These are phyloP conservation scores for Pichia sp. DNA, from an alignment of 1,139 yeast species.

Conservation along the genomic window DNA sequence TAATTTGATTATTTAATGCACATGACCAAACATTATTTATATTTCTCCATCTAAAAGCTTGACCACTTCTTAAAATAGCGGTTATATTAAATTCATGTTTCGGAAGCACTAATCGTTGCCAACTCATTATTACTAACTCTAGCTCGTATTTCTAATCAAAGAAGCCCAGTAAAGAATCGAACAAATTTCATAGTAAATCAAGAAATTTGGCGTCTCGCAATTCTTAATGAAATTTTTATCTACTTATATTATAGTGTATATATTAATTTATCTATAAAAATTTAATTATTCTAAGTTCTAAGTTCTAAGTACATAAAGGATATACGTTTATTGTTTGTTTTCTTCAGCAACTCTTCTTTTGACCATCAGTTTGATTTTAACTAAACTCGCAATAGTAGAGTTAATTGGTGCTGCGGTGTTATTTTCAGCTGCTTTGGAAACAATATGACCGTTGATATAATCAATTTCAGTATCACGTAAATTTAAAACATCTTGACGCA, in stretches of 20 bases:
- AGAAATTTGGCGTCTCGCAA: too few species aligned
- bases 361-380: conserved; percentile 36
- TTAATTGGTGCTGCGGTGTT: conserved; percentile 44
- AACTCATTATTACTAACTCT: conserved; percentile 3
- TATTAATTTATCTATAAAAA: too few species aligned
- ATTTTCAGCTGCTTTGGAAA: conserved; percentile 43
- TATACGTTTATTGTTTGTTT: background rate
- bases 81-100: conserved; percentile 51
- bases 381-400: conserved; percentile 41
- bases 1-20: conserved; percentile 41
- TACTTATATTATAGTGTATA: too few species aligned
- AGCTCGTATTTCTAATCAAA: background rate
- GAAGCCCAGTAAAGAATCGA: background rate
- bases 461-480: conserved; percentile 68
- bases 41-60: conserved; percentile 70
- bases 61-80: conserved; percentile 82
- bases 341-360: conserved; percentile 13
- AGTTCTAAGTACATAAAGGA: too few species aligned
- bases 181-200: too few species aligned
- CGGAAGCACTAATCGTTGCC: conserved; percentile 13
- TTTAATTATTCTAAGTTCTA: too few species aligned
- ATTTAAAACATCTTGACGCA: conserved; percentile 74
- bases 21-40: conserved; percentile 57
- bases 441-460: conserved; percentile 74
- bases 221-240: too few species aligned